Evolutionary conservation across 805 yeast genomes (phyloP).

Genomic region (Suhomyces sp.): DNA sequence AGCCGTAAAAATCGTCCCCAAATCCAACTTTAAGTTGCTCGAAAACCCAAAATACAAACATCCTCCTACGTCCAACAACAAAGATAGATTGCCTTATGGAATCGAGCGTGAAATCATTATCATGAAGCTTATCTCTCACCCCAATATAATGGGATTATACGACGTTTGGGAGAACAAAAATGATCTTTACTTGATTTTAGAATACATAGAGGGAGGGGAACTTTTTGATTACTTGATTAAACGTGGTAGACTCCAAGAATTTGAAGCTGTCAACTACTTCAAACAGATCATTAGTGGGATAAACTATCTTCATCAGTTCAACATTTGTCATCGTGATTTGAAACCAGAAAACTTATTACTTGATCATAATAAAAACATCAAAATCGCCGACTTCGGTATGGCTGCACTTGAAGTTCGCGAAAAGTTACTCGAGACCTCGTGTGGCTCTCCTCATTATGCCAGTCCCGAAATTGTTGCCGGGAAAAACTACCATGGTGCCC

Average conservation of each 20-base stretch:
- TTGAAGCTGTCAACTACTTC: conserved; percentile 87
- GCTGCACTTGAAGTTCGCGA: conserved; percentile 90
- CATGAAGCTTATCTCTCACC: conserved; percentile 77
- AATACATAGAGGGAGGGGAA: conserved; percentile 97
- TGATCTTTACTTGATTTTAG: conserved; percentile 81
- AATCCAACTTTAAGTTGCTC: conserved; percentile 57
- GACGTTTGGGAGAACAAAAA: conserved; percentile 88
- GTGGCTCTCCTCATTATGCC: conserved; percentile 98
- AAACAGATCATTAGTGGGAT: conserved; percentile 82
- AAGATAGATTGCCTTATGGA: conserved; percentile 68
- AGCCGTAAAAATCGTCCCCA: conserved; percentile 95
- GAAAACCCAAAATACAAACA: conserved; percentile 46
- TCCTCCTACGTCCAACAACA: conserved; percentile 38
- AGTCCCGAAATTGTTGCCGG: conserved; percentile 98
- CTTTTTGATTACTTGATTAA: conserved; percentile 88
- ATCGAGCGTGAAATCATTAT: conserved; percentile 82
- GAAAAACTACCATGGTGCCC: conserved; percentile 91
- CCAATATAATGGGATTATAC: conserved; percentile 72
- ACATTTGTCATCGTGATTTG: conserved; percentile 84
- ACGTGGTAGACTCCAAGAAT: conserved; percentile 82
- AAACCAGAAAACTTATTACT: conserved; percentile 78
- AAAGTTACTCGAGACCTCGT: conserved; percentile 83
- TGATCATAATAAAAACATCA: conserved; percentile 83
- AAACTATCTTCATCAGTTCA: conserved; percentile 78
- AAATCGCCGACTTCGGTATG: conserved; percentile 98